A percentile compares a stretch with the other conserved stretches of the same genome.
Conservation (phyloP, 805 yeast species). For the Barnettozyma californica region DNA sequence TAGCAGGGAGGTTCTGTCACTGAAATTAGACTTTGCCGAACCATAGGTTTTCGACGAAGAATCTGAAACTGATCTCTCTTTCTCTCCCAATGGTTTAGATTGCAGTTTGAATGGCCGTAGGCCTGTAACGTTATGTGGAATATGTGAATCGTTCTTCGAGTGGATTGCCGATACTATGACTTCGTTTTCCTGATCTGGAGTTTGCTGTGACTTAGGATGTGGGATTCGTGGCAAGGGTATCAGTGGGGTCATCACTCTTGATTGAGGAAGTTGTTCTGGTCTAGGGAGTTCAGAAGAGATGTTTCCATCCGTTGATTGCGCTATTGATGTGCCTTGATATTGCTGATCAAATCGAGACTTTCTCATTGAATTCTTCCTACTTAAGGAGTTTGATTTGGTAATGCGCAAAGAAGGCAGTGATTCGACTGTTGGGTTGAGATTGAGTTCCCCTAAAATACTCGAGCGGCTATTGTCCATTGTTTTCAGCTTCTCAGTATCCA, state of each 20-base stretch:
- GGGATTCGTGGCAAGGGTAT: constrained; percentile 1
- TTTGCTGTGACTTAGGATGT: not conserved
- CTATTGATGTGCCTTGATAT: not conserved
- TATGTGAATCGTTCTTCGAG: not conserved
- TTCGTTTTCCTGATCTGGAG: not conserved
- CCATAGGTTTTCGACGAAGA: constrained; percentile 4
- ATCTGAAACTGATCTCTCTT: constrained; percentile 3
- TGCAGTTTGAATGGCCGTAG: constrained; percentile 2
- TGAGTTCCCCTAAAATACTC: constrained; percentile 13
- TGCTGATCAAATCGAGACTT: constrained; percentile 1
- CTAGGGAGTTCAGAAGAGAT: not conserved
- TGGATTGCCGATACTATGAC: not conserved
- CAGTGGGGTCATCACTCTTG: not conserved
- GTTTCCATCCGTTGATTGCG: not conserved
- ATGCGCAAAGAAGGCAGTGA: not conserved
- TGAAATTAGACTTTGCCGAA: constrained; percentile 4
- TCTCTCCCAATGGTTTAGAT: not conserved
- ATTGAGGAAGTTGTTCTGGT: not conserved
- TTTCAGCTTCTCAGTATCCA: constrained; percentile 15
- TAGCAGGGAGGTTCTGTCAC: constrained; percentile 13
- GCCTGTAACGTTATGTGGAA: not conserved
- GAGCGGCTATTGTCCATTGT: not conserved
- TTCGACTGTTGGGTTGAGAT: not conserved
- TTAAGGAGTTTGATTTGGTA: not conserved
- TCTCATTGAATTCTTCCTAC: constrained; percentile 5